Conservation (phyloP, 345 rosid genomes). For the Pistacia integerrima region DNA sequence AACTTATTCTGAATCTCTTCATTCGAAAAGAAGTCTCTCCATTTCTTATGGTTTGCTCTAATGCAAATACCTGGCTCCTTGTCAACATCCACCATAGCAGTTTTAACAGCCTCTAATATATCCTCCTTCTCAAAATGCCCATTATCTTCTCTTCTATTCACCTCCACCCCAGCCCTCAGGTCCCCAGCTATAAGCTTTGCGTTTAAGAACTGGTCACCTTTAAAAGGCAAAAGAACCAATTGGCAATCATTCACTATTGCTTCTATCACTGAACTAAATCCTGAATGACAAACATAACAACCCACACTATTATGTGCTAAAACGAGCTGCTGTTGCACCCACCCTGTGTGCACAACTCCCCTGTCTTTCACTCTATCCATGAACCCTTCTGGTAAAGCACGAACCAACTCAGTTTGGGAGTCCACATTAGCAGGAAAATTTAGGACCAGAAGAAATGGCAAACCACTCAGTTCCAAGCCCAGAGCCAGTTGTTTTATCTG, state of each 20-base stretch:
- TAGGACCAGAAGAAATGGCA: conserved; percentile 39
- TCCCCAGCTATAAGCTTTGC: conserved; percentile 32
- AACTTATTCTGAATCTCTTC: conserved; percentile 20
- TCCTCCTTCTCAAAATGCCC: conserved; percentile 34
- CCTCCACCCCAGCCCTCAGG: conserved; percentile 32
- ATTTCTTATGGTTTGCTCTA: conserved; percentile 31
- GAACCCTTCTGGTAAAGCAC: conserved; percentile 32
- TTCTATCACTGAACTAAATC: conserved; percentile 39
- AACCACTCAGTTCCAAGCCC: conserved; percentile 35
- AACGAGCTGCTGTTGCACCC: conserved; percentile 40
- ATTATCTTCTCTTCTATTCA: conserved; percentile 34
- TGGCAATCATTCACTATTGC: conserved; percentile 35
- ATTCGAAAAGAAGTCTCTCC: conserved; percentile 35
- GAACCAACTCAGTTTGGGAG: background rate
- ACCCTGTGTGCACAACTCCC: conserved; percentile 31
- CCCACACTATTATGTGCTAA: conserved; percentile 30
- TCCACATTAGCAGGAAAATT: conserved; percentile 23
- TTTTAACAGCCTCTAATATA: conserved; percentile 26
- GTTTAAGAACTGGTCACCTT: conserved; percentile 42
- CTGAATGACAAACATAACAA: conserved; percentile 33
- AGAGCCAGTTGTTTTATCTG: conserved; percentile 28
- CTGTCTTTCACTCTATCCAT: conserved; percentile 29
- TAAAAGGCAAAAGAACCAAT: conserved; percentile 38
- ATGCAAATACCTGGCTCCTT: conserved; percentile 31
- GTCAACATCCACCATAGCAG: conserved; percentile 33